Conservation (phyloP, 1,284 basidiomycete genomes). For the Sphagnurus paluster region DNA sequence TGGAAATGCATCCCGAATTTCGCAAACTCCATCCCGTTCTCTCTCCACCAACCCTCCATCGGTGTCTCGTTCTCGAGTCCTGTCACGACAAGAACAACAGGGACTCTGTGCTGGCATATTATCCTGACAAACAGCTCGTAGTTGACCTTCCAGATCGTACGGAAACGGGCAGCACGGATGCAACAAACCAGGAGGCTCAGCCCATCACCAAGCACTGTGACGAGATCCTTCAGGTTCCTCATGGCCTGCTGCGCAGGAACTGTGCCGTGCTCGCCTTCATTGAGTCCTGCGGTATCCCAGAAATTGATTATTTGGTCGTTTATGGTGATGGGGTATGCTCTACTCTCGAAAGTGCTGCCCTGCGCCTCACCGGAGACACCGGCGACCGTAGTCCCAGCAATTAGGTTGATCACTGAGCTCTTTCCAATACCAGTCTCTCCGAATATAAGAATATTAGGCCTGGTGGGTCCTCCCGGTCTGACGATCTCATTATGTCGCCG, state of each 20-base stretch:
- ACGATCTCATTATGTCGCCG: no score
- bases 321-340: conserved; percentile 8
- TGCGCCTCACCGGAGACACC: conserved; percentile 10
- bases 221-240: conserved; percentile 30
- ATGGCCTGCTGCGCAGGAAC: conserved; percentile 25
- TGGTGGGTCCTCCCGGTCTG: no score
- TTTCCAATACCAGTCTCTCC: conserved; percentile 23
- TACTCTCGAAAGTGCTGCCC: conserved; percentile 18
- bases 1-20: conserved; percentile 27
- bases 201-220: conserved; percentile 30
- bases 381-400: conserved; percentile 10
- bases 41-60: conserved; percentile 41
- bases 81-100: conserved; percentile 39
- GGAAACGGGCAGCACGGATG: conserved; percentile 35
- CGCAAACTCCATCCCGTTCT: conserved; percentile 29
- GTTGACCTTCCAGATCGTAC: conserved; percentile 32
- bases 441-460: conserved; percentile 19
- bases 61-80: conserved; percentile 35
- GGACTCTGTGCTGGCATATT: conserved; percentile 34
- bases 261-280: conserved; percentile 33
- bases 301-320: conserved; percentile 21
- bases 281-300: conserved; percentile 41
- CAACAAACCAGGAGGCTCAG: conserved; percentile 41
- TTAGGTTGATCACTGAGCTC: conserved; percentile 22
- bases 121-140: conserved; percentile 36